Base-by-base conservation (phyloP, 345 rosid species). In the Ricinus communis region DNA sequence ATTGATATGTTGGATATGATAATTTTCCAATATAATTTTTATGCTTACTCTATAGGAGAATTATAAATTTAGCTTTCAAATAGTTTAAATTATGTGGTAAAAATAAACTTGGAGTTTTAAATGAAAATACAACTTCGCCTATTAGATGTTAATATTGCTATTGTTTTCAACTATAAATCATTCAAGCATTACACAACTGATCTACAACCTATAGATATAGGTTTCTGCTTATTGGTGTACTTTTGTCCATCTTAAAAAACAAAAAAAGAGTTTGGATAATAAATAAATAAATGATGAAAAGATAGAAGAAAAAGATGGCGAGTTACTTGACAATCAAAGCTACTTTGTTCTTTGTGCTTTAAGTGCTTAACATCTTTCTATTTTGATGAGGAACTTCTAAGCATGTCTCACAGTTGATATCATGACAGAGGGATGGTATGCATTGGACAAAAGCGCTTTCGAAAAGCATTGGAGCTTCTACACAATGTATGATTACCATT, bases 401-500 rank as follows among this genome's bases (percentile, higher is more conserved):
- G 52, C 10, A 45, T 51, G 55, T 27, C 71, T 77, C 36, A 45
- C 58, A 18, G 73, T 72, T 73, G 65, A 56, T 74, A 41, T 75
- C 51, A 22, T 75, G 77, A 54, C 83, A 95, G 99, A 81, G 99
- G 99, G 70, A 95, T 93, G 93, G 83, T 91, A 76, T 93, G 95
- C 87, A 87, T 91, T 51, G 99, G 99, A 24, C 90, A 54, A 74
- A 95, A 95, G 79, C 74, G 41, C 43, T 95, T 90, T 76, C 83
- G 74, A 79, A 93, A 93, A 81, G 98, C 97, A 69, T 74, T 88
- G 86, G 97, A 90, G 91, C 98, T 95, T 81, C 81, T 93, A 49
- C 97, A 85, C 77, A 93, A 87, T 79, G 97, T 93, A 21, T 36
- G 85, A 63, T 30, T 54, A 62, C 47, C 54, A n/a, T 70, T 50